These are phyloP conservation scores for Corynespora cassiicola DNA, from an alignment of 2,329 filamentous ascomycete genomes.

Conservation along the genomic window DNA sequence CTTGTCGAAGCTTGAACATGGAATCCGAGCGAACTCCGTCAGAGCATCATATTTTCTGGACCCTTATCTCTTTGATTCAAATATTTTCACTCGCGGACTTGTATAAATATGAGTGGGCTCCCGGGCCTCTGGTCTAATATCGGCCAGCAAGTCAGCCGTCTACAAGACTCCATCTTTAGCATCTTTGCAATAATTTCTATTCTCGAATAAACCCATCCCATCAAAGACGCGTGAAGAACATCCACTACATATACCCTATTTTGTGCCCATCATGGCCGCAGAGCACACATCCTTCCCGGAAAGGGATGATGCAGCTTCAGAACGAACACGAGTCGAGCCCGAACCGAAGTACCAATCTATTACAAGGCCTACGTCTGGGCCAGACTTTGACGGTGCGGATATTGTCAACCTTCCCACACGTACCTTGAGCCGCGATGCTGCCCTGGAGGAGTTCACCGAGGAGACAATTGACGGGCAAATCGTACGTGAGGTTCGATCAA, in stretches of 20 bases:
- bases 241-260: background rate
- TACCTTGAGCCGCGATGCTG: conserved; percentile 63
- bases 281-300: conserved; percentile 15
- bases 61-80: conserved; percentile 8
- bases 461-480: conserved; percentile 70
- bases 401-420: conserved; percentile 69
- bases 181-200: background rate
- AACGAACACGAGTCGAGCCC: conserved; percentile 18
- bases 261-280: conserved; percentile 23
- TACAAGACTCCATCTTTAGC: background rate
- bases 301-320: conserved; percentile 20
- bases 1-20: conserved; percentile 5
- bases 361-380: conserved; percentile 21
- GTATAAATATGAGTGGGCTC: conserved; percentile 11
- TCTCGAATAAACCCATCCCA: background rate
- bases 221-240: background rate
- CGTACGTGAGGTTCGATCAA: conserved; percentile 60
- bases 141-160: conserved; percentile 4
- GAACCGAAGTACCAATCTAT: conserved; percentile 24
- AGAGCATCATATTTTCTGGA: conserved; percentile 1
- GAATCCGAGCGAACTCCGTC: conserved; percentile 21
- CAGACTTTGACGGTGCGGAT: conserved; percentile 41
- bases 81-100: conserved; percentile 7
- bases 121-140: conserved; percentile 9
- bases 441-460: conserved; percentile 69